A percentile compares a stretch with the other conserved stretches of the same genome.
Evolutionary conservation across 2,329 filamentous ascomycete species (phyloP).

Genomic region (Cyanodermella asteris): DNA sequence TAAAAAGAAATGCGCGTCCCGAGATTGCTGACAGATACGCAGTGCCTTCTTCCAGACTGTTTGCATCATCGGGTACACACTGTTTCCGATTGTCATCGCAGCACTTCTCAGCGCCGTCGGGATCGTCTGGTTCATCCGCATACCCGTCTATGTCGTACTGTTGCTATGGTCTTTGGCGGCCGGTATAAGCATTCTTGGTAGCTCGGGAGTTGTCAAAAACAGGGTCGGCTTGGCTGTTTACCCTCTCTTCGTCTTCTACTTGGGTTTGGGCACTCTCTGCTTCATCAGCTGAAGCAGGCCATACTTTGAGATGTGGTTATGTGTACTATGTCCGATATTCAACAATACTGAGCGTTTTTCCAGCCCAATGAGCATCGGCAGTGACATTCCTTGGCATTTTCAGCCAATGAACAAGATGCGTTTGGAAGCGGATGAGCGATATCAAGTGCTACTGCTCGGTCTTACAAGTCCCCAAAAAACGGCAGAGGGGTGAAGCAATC

Average conservation of each 20-base stretch:
- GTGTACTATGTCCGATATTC: too few species aligned
- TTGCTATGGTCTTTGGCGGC: conserved; percentile 86
- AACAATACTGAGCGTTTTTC: too few species aligned
- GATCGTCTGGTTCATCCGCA: conserved; percentile 57
- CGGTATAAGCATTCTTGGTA: conserved; percentile 84
- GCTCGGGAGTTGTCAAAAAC: conserved; percentile 88
- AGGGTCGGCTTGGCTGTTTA: conserved; percentile 85
- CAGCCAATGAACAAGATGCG: not conserved
- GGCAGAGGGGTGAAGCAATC: too few species aligned
- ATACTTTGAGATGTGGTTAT: too few species aligned
- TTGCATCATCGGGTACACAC: conserved; percentile 94
- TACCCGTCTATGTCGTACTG: conserved; percentile 76
- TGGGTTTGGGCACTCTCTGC: conserved; percentile 80
- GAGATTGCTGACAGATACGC: conserved; percentile 6
- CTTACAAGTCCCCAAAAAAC: too few species aligned
- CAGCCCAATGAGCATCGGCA: too few species aligned
- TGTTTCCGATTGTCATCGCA: conserved; percentile 90
- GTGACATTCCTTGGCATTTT: not conserved
- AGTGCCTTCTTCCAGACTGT: conserved; percentile 96
- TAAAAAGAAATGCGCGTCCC: not conserved
- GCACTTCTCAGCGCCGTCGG: conserved; percentile 67
- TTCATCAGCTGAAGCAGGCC: conserved; percentile 56
- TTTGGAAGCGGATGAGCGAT: too few species aligned
- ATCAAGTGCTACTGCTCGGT: too few species aligned
- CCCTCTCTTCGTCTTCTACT: conserved; percentile 84